Evolutionary conservation across 2,329 filamentous ascomycete species (phyloP).

Genomic region (Phaeosphaeria sp.): DNA sequence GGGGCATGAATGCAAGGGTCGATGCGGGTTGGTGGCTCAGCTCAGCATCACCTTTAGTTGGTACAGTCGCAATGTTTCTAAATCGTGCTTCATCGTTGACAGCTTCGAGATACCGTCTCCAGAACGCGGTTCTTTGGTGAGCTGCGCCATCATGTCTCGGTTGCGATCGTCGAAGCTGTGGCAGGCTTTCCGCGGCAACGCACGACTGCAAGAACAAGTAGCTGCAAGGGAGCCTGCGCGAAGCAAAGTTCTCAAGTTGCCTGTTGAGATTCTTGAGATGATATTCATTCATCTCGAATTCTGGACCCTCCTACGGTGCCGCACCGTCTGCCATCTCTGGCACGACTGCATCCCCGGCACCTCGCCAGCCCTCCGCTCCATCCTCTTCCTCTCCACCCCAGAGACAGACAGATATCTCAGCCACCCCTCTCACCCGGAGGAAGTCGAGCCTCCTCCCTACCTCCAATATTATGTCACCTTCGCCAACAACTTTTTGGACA

Average conservation of each 20-base stretch:
- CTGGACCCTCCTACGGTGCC: neutral
- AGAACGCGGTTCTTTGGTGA: too few species aligned
- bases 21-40: constrained; percentile 13
- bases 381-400: neutral
- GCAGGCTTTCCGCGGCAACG: neutral
- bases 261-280: neutral
- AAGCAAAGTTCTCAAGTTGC: neutral
- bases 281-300: constrained; percentile 1
- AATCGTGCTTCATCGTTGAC: neutral
- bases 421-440: neutral
- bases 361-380: neutral
- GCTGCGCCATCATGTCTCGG: neutral
- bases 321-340: neutral
- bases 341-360: neutral
- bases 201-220: neutral
- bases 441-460: neutral
- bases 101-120: neutral
- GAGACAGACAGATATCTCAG: neutral
- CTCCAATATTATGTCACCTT: neutral
- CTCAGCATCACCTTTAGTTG: neutral
- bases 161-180: neutral
- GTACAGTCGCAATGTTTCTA: neutral
- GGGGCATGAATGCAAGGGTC: neutral
- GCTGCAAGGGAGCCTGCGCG: neutral
- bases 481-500: neutral